Evolutionary conservation across 306 rosid genomes (phyloP).

Genomic region (Cucurbita maxima): DNA sequence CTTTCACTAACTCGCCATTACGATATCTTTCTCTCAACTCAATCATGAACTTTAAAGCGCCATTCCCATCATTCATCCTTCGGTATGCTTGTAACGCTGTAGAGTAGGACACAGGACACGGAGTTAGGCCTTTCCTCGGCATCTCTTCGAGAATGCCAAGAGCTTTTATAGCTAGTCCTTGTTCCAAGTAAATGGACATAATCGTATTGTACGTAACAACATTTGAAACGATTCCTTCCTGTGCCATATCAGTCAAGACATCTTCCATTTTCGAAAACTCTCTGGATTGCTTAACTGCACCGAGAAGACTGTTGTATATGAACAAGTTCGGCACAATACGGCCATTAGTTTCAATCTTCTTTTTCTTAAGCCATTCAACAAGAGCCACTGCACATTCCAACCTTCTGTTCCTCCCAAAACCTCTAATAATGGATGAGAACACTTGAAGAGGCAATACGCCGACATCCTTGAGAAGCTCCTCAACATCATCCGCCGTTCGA

Average conservation of each 20-base stretch:
- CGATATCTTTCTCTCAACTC: conserved; percentile 50
- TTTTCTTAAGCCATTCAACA: conserved; percentile 74
- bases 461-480: conserved; percentile 52
- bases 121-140: conserved; percentile 39
- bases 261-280: conserved; percentile 36
- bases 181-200: conserved; percentile 66
- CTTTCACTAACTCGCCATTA: conserved; percentile 44
- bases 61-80: conserved; percentile 62
- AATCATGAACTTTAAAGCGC: conserved; percentile 57
- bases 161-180: conserved; percentile 43
- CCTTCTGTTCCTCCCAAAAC: conserved; percentile 68
- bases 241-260: conserved; percentile 51
- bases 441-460: conserved; percentile 74
- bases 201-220: conserved; percentile 65
- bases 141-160: conserved; percentile 55
- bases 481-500: conserved; percentile 59
- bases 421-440: conserved; percentile 55
- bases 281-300: conserved; percentile 69
- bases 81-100: conserved; percentile 62
- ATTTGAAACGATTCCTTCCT: conserved; percentile 46
- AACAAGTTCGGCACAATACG: conserved; percentile 49
- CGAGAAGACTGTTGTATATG: conserved; percentile 63
- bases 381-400: conserved; percentile 54
- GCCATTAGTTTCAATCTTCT: conserved; percentile 42
- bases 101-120: conserved; percentile 65